Percentiles rank a stretch among this genome's conserved stretches.
phyloP scores from a whole-genome alignment of 139 green algal species.

The Picochlorum sp. region DNA sequence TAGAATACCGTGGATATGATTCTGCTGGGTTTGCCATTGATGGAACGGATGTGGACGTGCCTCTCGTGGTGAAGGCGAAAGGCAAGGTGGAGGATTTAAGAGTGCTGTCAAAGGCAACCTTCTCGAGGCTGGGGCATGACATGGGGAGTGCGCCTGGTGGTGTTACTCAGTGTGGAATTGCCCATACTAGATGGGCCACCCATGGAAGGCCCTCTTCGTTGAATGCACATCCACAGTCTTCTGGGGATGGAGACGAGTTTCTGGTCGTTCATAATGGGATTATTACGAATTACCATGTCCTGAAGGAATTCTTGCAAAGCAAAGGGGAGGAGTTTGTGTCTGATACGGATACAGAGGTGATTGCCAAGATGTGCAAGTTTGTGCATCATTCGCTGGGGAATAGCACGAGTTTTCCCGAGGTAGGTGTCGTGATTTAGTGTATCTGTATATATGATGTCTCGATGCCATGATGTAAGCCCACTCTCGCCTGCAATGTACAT shows the following conservation, averaged over 20 bases:
- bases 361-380: conserved; percentile 96
- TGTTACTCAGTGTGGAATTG: conserved; percentile 73
- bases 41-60: not conserved
- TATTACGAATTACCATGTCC: conserved; percentile 95
- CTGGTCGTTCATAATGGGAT: conserved; percentile 99
- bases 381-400: conserved; percentile 62
- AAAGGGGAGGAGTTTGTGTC: conserved; percentile 85
- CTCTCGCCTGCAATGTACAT: not conserved
- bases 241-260: conserved; percentile 62
- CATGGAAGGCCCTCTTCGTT: conserved; percentile 71
- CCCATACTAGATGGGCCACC: conserved; percentile 97
- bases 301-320: conserved; percentile 80
- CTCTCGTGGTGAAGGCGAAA: conserved; percentile 65
- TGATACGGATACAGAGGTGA: conserved; percentile 99
- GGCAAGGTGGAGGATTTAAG: conserved; percentile 90
- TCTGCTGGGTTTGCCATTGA: conserved; percentile 88
- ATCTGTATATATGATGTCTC: conserved; percentile 1
- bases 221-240: conserved; percentile 85
- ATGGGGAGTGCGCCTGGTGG: not conserved
- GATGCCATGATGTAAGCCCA: too few species aligned
- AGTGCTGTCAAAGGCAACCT: conserved; percentile 4
- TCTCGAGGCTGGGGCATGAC: conserved; percentile 2
- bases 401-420: conserved; percentile 59
- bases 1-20: conserved; percentile 98
- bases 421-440: conserved; percentile 8